These are phyloP conservation scores for Sutorius australiensis DNA, from an alignment of 768 basidiomycete genomes.

Conservation along the genomic window DNA sequence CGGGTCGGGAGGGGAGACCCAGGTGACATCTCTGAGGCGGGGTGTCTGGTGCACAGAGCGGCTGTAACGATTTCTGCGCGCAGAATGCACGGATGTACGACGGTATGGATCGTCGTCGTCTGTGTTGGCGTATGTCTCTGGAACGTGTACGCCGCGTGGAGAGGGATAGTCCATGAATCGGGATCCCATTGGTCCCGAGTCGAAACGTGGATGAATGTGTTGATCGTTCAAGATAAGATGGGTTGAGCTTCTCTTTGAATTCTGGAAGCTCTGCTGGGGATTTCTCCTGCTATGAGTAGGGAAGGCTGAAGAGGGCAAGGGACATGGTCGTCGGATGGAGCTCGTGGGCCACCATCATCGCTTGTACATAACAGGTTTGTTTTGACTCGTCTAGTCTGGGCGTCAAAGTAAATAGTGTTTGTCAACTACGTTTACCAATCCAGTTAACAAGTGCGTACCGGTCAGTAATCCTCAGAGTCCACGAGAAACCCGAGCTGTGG, in stretches of 20 bases:
- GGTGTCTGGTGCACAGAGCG: conserved; percentile 18
- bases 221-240: not conserved
- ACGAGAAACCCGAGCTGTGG: too few relatives aligned
- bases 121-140: conserved; percentile 8
- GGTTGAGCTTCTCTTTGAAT: not conserved
- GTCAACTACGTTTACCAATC: too few relatives aligned
- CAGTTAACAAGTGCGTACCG: too few relatives aligned
- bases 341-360: not conserved
- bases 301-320: not conserved
- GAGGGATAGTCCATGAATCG: conserved; percentile 18
- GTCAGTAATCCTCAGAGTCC: too few relatives aligned
- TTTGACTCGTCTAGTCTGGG: not conserved
- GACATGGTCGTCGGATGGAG: not conserved
- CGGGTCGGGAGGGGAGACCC: conserved; percentile 21
- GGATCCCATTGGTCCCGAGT: conserved; percentile 21
- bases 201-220: not conserved
- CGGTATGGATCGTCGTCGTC: conserved; percentile 11
- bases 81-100: not conserved
- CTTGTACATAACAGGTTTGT: not conserved
- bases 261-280: not conserved
- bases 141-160: conserved; percentile 22
- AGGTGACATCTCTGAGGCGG: conserved; percentile 21
- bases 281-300: not conserved
- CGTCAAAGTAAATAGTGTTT: too few relatives aligned
- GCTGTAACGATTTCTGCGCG: conserved; percentile 22